phyloP scores from a whole-genome alignment of 2,329 filamentous ascomycete species.

The Botryosphaeria dothidea region DNA sequence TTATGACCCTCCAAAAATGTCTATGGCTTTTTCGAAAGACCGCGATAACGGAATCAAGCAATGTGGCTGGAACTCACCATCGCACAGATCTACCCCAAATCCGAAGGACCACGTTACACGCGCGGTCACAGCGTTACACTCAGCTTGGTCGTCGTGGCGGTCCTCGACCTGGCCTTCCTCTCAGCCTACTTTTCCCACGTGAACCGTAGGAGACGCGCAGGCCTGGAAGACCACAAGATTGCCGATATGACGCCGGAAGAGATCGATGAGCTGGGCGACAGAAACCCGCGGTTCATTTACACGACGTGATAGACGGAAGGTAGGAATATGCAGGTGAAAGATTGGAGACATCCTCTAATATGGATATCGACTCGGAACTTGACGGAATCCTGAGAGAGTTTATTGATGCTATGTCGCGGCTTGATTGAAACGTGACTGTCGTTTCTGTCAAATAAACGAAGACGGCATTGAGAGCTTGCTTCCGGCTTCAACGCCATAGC shows the following conservation, averaged over 20 bases:
- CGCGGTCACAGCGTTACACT: slow-evolving; percentile 56
- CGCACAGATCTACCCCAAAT: slow-evolving; percentile 45
- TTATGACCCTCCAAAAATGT: too few species aligned
- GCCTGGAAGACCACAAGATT: slow-evolving; percentile 43
- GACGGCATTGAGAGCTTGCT: neutral
- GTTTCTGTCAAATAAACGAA: neutral
- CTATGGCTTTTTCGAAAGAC: too few species aligned
- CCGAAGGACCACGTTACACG: slow-evolving; percentile 48
- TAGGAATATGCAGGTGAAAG: neutral
- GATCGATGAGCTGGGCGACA: slow-evolving; percentile 47
- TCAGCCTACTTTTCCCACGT: slow-evolving; percentile 39
- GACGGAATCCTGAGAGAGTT: too few species aligned
- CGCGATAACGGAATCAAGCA: too few species aligned
- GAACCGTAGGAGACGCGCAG: slow-evolving; percentile 40
- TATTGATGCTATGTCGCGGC: too few species aligned
- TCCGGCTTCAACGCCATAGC: neutral
- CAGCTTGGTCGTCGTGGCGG: slow-evolving; percentile 48
- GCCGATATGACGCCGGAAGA: slow-evolving; percentile 45
- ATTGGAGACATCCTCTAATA: neutral
- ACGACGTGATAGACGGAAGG: slow-evolving; percentile 28
- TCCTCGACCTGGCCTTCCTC: slow-evolving; percentile 39
- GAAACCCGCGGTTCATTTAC: slow-evolving; percentile 47
- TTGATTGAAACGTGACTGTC: too few species aligned
- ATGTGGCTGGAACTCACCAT: neutral
- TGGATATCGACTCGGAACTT: neutral